Evolutionary conservation across 169 alveolate genomes (phyloP).

Genomic region (Neospora caninum): DNA sequence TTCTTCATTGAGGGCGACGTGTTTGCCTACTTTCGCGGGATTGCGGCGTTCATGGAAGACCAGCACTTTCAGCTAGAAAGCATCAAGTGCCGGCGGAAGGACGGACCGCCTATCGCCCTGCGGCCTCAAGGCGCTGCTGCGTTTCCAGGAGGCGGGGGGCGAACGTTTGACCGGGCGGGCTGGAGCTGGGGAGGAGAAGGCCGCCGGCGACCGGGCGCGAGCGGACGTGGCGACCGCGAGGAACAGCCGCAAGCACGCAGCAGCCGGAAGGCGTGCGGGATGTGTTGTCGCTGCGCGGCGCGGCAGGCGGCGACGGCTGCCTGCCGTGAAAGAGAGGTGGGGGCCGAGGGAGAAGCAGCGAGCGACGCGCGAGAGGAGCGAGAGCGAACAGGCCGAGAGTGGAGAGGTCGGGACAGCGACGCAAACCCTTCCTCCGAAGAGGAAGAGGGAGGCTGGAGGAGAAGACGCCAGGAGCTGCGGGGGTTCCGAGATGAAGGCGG

Average conservation of each 20-base stretch:
- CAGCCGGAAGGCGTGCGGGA: background rate
- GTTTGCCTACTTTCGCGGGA: conserved; percentile 68
- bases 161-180: background rate
- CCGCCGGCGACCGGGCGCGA: background rate
- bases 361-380: too few relatives aligned
- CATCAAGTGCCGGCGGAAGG: conserved; percentile 45
- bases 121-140: background rate
- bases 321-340: too few relatives aligned
- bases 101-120: background rate
- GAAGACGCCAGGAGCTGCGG: background rate
- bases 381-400: background rate
- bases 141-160: background rate
- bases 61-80: conserved; percentile 70
- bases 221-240: background rate
- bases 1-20: conserved; percentile 70
- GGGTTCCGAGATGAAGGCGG: background rate
- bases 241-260: background rate
- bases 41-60: conserved; percentile 71
- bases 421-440: background rate
- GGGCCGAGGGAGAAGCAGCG: too few relatives aligned
- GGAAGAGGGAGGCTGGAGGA: background rate
- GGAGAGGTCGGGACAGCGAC: background rate
- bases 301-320: background rate
- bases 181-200: background rate
- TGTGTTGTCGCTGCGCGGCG: background rate